Base-by-base conservation (phyloP, 306 rosid genomes). In the Benincasa hispida region DNA sequence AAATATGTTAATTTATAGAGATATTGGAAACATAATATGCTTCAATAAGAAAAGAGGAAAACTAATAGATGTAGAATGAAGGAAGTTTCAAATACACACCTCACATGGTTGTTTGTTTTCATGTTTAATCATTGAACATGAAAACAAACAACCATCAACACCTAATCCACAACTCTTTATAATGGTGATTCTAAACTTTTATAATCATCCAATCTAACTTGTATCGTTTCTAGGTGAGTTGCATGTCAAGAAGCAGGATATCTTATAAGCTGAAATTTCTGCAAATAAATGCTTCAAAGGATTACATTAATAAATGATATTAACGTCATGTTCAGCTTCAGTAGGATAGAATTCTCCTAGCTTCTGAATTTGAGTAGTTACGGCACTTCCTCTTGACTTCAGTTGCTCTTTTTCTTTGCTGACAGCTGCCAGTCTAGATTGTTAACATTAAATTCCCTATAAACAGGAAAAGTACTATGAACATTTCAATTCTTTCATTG, bases 241-340 rank as follows among this genome's bases (percentile, higher is more conserved):
- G 50, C 47, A 34, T 74, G 65, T 48, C n/a, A 74, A 30, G 39
- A n/a, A 74, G 19, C 62, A 53, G 77, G 19, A 42, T 22, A 68
- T 68, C 51, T 14, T 22, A 45, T 47, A 69, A 47, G 15, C 57
- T 47, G 39, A 47, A 42, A 51, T 18, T 41, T 70, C 24, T 30
- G 27, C 62, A 77, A 19, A 77, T 3, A 39, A 45, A 27, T 61
- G 37, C 67, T 41, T 54, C 54, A 18, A 63, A 28, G 54, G 8
- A 60, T 60, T 13, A 59, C 50, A 47, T 45, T 19, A 59, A 60
- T 45, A 24, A 8, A 41, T 21, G 57, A 27, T 8, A 34, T n/a
- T 30, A 30, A 94, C 98, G 96, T 94, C 97, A 83, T 94, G 97
- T 76, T 90, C 98, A 58, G 97, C 82, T 81, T 91, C 96, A 5